Evolutionary conservation across 805 yeast species (phyloP).

Genomic region (Pichia deserticola): DNA sequence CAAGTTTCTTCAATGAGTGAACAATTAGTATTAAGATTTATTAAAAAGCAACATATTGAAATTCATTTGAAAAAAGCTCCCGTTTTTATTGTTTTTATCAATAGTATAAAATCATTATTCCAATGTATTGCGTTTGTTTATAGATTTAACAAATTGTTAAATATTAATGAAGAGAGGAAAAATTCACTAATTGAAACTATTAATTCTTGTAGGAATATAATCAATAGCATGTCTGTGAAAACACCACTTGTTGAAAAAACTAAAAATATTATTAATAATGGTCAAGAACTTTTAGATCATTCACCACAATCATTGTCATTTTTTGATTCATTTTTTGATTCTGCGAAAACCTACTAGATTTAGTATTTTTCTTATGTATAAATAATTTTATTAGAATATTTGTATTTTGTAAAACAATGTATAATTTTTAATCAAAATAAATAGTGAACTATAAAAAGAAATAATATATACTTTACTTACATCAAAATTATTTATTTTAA

Average conservation of each 20-base stretch:
- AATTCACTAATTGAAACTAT: slow-evolving; percentile 8
- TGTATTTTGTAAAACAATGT: slow-evolving; percentile 2
- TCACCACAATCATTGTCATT: slow-evolving; percentile 18
- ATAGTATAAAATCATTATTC: slow-evolving; percentile 22
- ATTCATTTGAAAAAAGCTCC: slow-evolving; percentile 15
- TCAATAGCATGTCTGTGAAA: slow-evolving; percentile 5
- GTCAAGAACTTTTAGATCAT: slow-evolving; percentile 14
- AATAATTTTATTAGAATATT: background rate
- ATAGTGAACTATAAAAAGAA: no score
- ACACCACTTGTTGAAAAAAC: slow-evolving; percentile 14
- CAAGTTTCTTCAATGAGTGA: slow-evolving; percentile 17
- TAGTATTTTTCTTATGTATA: background rate
- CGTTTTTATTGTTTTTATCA: slow-evolving; percentile 20
- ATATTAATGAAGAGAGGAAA: slow-evolving; percentile 7
- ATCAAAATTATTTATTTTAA: background rate
- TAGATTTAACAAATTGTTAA: slow-evolving; percentile 14
- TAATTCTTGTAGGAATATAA: background rate
- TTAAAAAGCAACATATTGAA: slow-evolving; percentile 14
- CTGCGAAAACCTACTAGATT: slow-evolving; percentile 5
- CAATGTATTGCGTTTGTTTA: slow-evolving; percentile 20
- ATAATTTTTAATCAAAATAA: no score
- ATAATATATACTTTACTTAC: no score
- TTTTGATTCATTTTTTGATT: slow-evolving; percentile 17
- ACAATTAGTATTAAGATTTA: slow-evolving; percentile 14
- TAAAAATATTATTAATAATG: slow-evolving; percentile 12